Evolutionary conservation across 495 filamentous ascomycete species (phyloP).

Genomic region (Tuber umbilicatum): DNA sequence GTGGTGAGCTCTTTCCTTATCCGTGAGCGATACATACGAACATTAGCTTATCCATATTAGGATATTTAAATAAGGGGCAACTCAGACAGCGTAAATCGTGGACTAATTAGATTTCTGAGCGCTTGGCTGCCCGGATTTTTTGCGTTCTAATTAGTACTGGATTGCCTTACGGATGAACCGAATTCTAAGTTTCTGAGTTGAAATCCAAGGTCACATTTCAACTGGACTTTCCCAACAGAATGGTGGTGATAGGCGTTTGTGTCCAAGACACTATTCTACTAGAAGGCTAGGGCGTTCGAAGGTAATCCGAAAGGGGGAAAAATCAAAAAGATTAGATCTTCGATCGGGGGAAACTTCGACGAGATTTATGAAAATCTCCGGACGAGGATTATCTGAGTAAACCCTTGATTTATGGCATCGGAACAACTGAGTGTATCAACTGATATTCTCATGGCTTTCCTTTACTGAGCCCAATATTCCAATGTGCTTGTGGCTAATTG

Average conservation of each 20-base stretch:
- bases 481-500: background rate
- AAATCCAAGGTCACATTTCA: background rate
- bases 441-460: background rate
- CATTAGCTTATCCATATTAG: background rate
- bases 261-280: background rate
- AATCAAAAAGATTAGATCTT: background rate
- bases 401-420: background rate
- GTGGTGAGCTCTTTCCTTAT: no score
- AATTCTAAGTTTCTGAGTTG: background rate
- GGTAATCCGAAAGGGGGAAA: background rate
- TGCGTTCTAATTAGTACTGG: background rate
- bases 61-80: background rate
- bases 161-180: background rate
- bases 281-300: background rate
- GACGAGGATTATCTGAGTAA: background rate
- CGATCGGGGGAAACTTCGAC: background rate
- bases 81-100: background rate
- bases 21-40: background rate
- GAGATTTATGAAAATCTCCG: background rate
- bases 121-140: background rate
- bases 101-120: background rate
- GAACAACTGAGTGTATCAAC: background rate
- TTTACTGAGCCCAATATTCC: background rate
- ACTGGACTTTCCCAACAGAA: background rate
- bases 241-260: background rate